Conservation (phyloP, 345 rosid genomes). For the Lepidium aucheri region DNA sequence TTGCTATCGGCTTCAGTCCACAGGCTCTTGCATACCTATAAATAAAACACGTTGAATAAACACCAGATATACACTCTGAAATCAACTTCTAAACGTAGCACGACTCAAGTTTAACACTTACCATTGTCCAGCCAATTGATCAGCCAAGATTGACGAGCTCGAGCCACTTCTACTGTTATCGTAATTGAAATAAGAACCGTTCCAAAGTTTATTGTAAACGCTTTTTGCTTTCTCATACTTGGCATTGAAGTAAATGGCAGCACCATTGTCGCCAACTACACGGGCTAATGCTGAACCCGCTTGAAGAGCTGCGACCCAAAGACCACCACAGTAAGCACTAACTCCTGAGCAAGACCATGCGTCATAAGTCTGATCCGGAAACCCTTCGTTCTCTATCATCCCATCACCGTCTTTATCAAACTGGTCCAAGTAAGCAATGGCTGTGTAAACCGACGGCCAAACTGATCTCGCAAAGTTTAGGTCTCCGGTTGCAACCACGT, state of each 20-base stretch:
- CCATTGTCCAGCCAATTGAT: slow-evolving; percentile 88
- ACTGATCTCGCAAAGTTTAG: slow-evolving; percentile 48
- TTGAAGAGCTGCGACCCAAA: slow-evolving; percentile 80
- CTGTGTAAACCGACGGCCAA: slow-evolving; percentile 70
- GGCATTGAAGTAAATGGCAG: slow-evolving; percentile 41
- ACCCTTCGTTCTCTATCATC: slow-evolving; percentile 80
- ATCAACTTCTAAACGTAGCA: background rate
- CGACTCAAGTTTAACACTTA: slow-evolving; percentile 2
- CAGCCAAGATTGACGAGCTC: slow-evolving; percentile 61
- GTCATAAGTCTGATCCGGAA: slow-evolving; percentile 81
- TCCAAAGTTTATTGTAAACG: slow-evolving; percentile 58
- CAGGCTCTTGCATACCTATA: slow-evolving; percentile 67
- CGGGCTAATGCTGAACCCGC: slow-evolving; percentile 64
- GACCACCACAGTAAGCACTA: slow-evolving; percentile 70
- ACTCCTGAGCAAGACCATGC: slow-evolving; percentile 61
- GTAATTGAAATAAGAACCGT: slow-evolving; percentile 70
- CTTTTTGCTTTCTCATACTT: slow-evolving; percentile 60
- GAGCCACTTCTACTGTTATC: slow-evolving; percentile 45
- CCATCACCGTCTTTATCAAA: slow-evolving; percentile 77
- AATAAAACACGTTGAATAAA: background rate
- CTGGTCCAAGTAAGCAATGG: slow-evolving; percentile 74
- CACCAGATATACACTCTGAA: background rate
- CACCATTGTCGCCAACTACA: slow-evolving; percentile 44
- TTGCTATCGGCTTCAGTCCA: slow-evolving; percentile 49
- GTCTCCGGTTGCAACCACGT: slow-evolving; percentile 58